Conservation (phyloP, 768 basidiomycete genomes). For the Russula sp. region DNA sequence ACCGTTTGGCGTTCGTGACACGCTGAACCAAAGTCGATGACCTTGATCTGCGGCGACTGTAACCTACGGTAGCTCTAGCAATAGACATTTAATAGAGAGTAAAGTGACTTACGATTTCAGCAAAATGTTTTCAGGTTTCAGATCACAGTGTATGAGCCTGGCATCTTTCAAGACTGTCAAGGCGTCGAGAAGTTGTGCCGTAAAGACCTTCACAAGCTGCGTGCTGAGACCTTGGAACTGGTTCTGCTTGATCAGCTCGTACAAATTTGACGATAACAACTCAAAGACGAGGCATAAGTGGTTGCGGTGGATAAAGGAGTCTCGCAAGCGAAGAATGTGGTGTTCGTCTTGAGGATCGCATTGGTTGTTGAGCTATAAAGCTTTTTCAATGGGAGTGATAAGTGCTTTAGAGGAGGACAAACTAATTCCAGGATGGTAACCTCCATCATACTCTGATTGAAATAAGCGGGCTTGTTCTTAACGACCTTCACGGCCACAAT, state of each 20-base stretch:
- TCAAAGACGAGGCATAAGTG: conserved; percentile 98
- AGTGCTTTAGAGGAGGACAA: conserved; percentile 30
- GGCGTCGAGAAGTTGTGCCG: conserved; percentile 89
- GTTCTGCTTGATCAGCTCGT: conserved; percentile 99
- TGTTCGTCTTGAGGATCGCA: conserved; percentile 94
- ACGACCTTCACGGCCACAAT: conserved; percentile 99
- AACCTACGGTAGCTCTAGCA: conserved; percentile 43
- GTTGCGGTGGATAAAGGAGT: conserved; percentile 93
- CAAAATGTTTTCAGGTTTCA: conserved; percentile 98
- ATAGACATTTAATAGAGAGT: neutral
- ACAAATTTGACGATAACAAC: conserved; percentile 91
- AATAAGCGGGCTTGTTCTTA: conserved; percentile 99
- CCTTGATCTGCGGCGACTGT: conserved; percentile 96
- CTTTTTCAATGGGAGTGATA: neutral
- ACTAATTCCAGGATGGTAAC: conserved; percentile 96
- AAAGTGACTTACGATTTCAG: conserved; percentile 72
- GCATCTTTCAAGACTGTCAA: conserved; percentile 91
- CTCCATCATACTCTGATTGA: conserved; percentile 99
- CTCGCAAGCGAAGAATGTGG: conserved; percentile 89
- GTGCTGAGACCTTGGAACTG: conserved; percentile 97
- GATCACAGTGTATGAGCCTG: conserved; percentile 93
- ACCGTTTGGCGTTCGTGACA: conserved; percentile 99
- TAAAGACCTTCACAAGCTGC: conserved; percentile 97
- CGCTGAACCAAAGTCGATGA: conserved; percentile 98
- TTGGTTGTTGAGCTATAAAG: conserved; percentile 76